phyloP scores from a whole-genome alignment of 208 protist genomes.

The Acanthamoeba culbertsoni region DNA sequence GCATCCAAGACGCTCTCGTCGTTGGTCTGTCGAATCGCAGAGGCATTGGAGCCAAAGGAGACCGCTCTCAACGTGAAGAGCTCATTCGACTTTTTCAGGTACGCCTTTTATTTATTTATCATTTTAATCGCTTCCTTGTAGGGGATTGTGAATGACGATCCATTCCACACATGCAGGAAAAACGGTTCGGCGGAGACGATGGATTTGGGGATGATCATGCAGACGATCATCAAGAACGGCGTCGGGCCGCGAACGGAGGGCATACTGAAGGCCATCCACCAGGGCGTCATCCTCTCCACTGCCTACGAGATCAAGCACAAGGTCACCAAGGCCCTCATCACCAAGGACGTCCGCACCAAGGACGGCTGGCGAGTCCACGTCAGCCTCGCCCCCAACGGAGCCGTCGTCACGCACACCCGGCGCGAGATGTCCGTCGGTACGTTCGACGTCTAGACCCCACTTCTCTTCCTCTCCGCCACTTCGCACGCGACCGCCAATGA shows the following conservation, averaged over 20 bases:
- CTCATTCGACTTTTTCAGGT: constrained; percentile 11
- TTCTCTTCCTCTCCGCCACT: not conserved
- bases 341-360: constrained; percentile 52
- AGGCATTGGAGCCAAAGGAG: not conserved
- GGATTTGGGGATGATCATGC: constrained; percentile 29
- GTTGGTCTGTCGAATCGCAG: not conserved
- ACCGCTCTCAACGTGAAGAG: not conserved
- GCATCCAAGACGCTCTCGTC: not conserved
- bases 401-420: constrained; percentile 11
- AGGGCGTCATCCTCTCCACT: not conserved
- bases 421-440: constrained; percentile 47
- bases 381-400: not conserved
- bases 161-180: not conserved
- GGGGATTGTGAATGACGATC: not conserved
- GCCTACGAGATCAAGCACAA: constrained; percentile 39
- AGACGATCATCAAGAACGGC: constrained; percentile 22
- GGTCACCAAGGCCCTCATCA: constrained; percentile 5
- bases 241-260: not conserved
- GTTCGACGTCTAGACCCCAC: not conserved
- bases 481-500: not conserved
- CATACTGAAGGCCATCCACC: constrained; percentile 43
- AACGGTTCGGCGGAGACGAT: not conserved
- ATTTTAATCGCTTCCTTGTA: not conserved
- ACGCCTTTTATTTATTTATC: not conserved
- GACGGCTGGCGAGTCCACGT: constrained; percentile 53